Percentiles rank a stretch among this genome's conserved stretches.
Conservation (phyloP, 495 filamentous ascomycete genomes). For the Cenococcum geophilum region DNA sequence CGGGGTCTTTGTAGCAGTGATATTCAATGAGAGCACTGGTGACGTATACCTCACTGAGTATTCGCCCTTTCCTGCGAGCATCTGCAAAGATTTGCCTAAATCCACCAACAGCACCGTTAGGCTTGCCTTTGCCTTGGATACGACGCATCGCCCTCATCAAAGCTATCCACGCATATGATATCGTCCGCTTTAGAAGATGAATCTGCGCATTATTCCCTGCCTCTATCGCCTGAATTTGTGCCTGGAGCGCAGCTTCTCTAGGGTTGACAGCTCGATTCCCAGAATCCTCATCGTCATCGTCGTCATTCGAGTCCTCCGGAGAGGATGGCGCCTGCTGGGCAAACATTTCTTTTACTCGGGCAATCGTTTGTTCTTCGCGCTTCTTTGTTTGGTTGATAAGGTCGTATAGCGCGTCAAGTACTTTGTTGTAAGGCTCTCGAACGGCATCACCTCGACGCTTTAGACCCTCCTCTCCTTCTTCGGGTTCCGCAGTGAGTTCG, state of each 20-base stretch:
- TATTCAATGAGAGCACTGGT: slow-evolving; percentile 88
- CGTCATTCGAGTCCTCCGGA: slow-evolving; percentile 47
- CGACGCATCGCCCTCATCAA: slow-evolving; percentile 90
- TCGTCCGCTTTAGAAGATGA: slow-evolving; percentile 63
- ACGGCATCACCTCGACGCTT: slow-evolving; percentile 64
- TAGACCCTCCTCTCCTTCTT: slow-evolving; percentile 59
- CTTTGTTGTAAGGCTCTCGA: slow-evolving; percentile 72
- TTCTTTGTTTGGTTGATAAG: slow-evolving; percentile 66
- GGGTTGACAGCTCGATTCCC: slow-evolving; percentile 46
- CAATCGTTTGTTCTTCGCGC: slow-evolving; percentile 63
- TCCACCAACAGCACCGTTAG: slow-evolving; percentile 57
- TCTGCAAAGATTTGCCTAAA: slow-evolving; percentile 81
- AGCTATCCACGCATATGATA: slow-evolving; percentile 91
- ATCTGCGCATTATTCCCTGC: slow-evolving; percentile 65
- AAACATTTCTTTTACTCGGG: slow-evolving; percentile 58
- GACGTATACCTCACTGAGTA: slow-evolving; percentile 90
- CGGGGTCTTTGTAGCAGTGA: slow-evolving; percentile 87
- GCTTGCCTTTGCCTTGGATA: slow-evolving; percentile 82
- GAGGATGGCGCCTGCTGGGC: slow-evolving; percentile 1
- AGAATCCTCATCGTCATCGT: slow-evolving; percentile 48
- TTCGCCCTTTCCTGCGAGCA: slow-evolving; percentile 72
- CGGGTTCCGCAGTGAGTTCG: slow-evolving; percentile 60
- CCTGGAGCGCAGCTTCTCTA: slow-evolving; percentile 29
- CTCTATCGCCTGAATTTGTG: slow-evolving; percentile 64
- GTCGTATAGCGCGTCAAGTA: slow-evolving; percentile 78